phyloP scores from a whole-genome alignment of 1,139 yeast species.

The Saccharomyces pastorianus region DNA sequence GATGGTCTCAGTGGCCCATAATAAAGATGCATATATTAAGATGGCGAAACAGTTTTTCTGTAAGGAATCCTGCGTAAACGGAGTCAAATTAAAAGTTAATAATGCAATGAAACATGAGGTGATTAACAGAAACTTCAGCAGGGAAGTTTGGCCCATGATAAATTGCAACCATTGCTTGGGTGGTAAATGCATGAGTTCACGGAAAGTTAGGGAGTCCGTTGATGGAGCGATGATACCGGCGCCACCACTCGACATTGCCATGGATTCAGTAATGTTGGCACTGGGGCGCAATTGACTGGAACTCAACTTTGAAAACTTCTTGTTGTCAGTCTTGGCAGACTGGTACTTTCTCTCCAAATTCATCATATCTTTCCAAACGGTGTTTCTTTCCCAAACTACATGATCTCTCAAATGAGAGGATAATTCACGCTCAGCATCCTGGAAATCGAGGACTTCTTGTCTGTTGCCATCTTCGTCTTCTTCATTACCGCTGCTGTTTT shows the following conservation, averaged over 20 bases:
- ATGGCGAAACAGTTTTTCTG: slow-evolving; percentile 81
- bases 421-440: slow-evolving; percentile 54
- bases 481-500: background rate
- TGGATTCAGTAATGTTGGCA: background rate
- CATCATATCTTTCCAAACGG: slow-evolving; percentile 95
- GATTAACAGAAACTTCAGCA: slow-evolving; percentile 41
- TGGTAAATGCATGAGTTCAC: slow-evolving; percentile 11
- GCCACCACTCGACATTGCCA: background rate
- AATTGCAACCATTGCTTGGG: slow-evolving; percentile 11
- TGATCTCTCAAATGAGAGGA: slow-evolving; percentile 78
- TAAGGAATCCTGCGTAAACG: slow-evolving; percentile 53
- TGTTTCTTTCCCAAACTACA: slow-evolving; percentile 92
- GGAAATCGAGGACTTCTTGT: slow-evolving; percentile 10
- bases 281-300: background rate
- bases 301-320: slow-evolving; percentile 3
- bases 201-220: slow-evolving; percentile 4
- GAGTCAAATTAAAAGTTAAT: slow-evolving; percentile 39
- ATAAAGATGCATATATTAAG: slow-evolving; percentile 64
- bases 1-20: slow-evolving; percentile 92
- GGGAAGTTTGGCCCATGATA: slow-evolving; percentile 16
- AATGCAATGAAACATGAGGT: slow-evolving; percentile 40
- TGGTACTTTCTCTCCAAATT: slow-evolving; percentile 72
- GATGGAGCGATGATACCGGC: background rate
- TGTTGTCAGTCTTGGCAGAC: slow-evolving; percentile 39
- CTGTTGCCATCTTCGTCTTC: background rate